Evolutionary conservation across 768 basidiomycete genomes (phyloP).

Genomic region (Tricholoma sp.): DNA sequence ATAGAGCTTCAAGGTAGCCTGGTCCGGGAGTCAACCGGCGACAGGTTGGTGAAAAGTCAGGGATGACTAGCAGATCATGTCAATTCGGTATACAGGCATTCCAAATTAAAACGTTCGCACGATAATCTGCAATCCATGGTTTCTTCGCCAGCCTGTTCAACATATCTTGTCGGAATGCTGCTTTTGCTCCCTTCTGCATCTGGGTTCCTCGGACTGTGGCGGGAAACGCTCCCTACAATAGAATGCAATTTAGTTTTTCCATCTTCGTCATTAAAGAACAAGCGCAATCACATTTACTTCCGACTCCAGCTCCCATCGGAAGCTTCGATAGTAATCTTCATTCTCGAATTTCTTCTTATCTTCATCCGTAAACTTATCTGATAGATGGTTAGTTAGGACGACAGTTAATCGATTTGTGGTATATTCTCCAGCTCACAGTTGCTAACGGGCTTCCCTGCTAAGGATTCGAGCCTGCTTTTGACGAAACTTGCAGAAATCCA

Average conservation of each 20-base stretch:
- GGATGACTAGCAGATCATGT: slow-evolving; percentile 38
- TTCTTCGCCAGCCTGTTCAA: slow-evolving; percentile 44
- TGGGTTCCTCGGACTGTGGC: slow-evolving; percentile 36
- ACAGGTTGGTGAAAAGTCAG: slow-evolving; percentile 54
- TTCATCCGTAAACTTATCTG: slow-evolving; percentile 46
- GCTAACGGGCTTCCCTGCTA: slow-evolving; percentile 31
- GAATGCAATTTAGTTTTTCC: background rate
- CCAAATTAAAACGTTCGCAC: slow-evolving; percentile 23
- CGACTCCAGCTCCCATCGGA: slow-evolving; percentile 42
- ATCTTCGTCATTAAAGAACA: background rate
- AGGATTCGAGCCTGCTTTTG: slow-evolving; percentile 30
- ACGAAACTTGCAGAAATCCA: slow-evolving; percentile 49
- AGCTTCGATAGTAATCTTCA: slow-evolving; percentile 39
- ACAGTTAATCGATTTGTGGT: background rate
- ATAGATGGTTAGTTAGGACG: background rate
- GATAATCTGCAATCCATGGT: slow-evolving; percentile 55
- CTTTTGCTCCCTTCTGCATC: slow-evolving; percentile 30
- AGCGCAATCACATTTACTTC: slow-evolving; percentile 38
- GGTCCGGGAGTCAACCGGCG: slow-evolving; percentile 64
- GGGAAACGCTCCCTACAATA: slow-evolving; percentile 27
- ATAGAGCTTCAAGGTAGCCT: slow-evolving; percentile 63
- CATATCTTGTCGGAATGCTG: slow-evolving; percentile 42
- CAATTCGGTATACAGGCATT: background rate
- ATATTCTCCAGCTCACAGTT: slow-evolving; percentile 33
- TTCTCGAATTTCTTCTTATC: slow-evolving; percentile 49